Evolutionary conservation across 2,329 filamentous ascomycete species (phyloP).

Genomic region (Trichophaea hybrida): DNA sequence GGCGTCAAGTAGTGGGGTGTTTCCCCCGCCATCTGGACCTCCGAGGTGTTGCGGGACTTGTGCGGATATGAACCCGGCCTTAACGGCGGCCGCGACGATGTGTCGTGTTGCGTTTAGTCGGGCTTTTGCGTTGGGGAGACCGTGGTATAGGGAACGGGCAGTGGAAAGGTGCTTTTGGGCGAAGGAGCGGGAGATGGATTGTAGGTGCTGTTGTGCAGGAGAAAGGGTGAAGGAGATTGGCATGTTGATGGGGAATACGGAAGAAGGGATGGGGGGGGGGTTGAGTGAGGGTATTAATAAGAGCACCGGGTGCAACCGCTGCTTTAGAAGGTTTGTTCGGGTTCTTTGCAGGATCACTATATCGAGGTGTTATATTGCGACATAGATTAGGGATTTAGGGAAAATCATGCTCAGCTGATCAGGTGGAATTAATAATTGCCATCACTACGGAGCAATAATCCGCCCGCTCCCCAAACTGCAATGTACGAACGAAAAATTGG

Average conservation of each 20-base stretch:
- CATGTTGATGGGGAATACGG: neutral
- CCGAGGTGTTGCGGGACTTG: slow-evolving; percentile 36
- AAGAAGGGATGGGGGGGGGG: neutral
- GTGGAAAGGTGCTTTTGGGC: neutral
- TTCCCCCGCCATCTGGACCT: slow-evolving; percentile 31
- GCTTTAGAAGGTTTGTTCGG: too few relatives aligned
- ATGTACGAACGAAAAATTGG: too few relatives aligned
- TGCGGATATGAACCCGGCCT: neutral
- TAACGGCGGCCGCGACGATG: neutral
- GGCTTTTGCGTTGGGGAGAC: neutral
- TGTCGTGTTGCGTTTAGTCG: neutral
- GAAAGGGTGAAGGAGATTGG: neutral
- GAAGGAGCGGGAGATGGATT: neutral
- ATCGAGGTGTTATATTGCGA: too few relatives aligned
- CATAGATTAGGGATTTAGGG: too few relatives aligned
- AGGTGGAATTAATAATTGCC: too few relatives aligned
- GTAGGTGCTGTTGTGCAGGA: neutral
- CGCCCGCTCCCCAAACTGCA: too few relatives aligned
- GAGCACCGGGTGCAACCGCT: too few relatives aligned
- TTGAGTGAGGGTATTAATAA: too few relatives aligned
- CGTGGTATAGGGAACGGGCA: neutral
- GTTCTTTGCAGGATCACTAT: too few relatives aligned
- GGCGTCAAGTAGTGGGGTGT: slow-evolving; percentile 35
- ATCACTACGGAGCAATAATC: too few relatives aligned
- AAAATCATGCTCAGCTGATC: too few relatives aligned